Percentiles rank a stretch among this genome's conserved stretches.
Conservation (phyloP, 106 monocot species). For the Acorus gramineus region DNA sequence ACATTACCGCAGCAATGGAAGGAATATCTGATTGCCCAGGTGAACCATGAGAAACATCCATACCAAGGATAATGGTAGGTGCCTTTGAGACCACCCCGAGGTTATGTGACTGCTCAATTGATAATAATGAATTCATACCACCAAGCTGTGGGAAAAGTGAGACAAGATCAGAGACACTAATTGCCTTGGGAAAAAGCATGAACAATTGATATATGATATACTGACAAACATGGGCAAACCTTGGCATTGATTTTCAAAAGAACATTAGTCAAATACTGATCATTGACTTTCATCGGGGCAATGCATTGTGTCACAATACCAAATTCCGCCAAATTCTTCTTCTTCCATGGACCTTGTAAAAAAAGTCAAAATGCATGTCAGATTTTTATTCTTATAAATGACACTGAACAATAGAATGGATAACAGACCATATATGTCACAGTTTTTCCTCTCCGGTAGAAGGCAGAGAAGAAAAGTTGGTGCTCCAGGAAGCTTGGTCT, state of each 20-base stretch:
- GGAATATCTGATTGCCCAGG: slow-evolving; percentile 62
- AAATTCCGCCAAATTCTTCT: slow-evolving; percentile 66
- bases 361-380: neutral
- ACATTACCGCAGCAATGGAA: slow-evolving; percentile 60
- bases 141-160: slow-evolving; percentile 41
- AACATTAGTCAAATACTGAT: slow-evolving; percentile 80
- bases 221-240: slow-evolving; percentile 10
- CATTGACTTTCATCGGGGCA: slow-evolving; percentile 62
- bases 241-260: slow-evolving; percentile 92
- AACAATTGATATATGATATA: neutral
- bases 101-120: slow-evolving; percentile 30
- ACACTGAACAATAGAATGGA: neutral
- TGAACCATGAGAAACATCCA: slow-evolving; percentile 51
- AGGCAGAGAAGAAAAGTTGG: slow-evolving; percentile 79
- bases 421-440: slow-evolving; percentile 65
- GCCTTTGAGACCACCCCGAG: slow-evolving; percentile 15
- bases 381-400: neutral
- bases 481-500: slow-evolving; percentile 43
- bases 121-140: slow-evolving; percentile 73
- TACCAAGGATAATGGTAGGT: slow-evolving; percentile 31
- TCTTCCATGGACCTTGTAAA: slow-evolving; percentile 82
- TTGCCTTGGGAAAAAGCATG: neutral
- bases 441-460: slow-evolving; percentile 81
- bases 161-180: slow-evolving; percentile 1
- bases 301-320: slow-evolving; percentile 91